Base-by-base conservation (phyloP, 2,329 filamentous ascomycete species). In the Cladosporium sp. region DNA sequence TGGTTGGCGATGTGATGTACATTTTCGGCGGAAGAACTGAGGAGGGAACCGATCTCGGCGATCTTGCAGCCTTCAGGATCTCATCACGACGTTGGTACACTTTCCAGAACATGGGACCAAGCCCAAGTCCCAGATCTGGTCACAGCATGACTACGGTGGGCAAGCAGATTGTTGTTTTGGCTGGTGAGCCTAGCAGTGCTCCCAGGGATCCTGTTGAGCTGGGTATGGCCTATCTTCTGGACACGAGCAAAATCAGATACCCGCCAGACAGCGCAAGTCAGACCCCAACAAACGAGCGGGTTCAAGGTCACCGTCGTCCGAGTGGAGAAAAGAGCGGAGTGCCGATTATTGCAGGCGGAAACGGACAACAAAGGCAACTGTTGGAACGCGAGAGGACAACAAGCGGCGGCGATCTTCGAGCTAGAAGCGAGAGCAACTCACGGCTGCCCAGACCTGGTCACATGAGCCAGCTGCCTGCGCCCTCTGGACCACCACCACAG, bases 1-100 rank as follows among this genome's bases (percentile, higher is more conserved):
- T 98, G 16, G 91, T 98, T 38, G 89, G 93, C 66, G 93, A 98
- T 66, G 93, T 96, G 53, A 98, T 98, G 94, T 98, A 98, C 72
- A 84, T 98, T 54, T 98, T 98, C 67, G 94, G 94, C 59, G 93
- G 93, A 38, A 86, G 93, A 53, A 96, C 90, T 0, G 89, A 96
- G 64, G 91, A 97, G 59, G 93, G 93, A 1, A 82, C 84, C 22
- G 93, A 98, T 66, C 74, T 98, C 3, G 93, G 92, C 29, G 93
- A 98, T 68, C 77, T 98, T 38, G 92, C 93, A 2, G 93, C 93
- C 8, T 88, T 88, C 68, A 78, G 83, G 43, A 88, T 88, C 59
- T 82, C 85, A 1, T 90, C 90, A 9, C 84, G 88, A 57, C 82
- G 93, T 53, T 98, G 93, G 93, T 98, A 97, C 68, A 98, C 93